Evolutionary conservation across 306 rosid genomes (phyloP).

Genomic region (Corylus avellana): DNA sequence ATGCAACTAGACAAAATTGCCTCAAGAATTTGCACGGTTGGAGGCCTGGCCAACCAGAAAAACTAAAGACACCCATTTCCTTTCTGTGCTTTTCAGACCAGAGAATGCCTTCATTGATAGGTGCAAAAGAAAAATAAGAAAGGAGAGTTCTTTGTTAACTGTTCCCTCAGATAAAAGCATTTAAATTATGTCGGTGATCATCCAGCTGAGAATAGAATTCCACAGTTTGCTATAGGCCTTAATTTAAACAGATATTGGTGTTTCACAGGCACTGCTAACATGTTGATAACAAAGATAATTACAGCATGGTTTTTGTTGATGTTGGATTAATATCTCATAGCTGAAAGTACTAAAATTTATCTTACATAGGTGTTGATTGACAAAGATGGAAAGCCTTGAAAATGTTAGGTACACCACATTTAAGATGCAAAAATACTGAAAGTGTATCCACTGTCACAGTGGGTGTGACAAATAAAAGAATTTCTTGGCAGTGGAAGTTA

Average conservation of each 20-base stretch:
- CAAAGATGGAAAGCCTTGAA: neutral
- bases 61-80: conserved; percentile 9
- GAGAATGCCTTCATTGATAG: neutral
- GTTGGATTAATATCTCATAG: neutral
- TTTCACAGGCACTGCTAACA: neutral
- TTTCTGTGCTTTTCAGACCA: neutral
- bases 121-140: neutral
- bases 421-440: neutral
- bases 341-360: neutral
- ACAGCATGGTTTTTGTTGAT: neutral
- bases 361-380: neutral
- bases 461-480: conserved; percentile 2
- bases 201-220: neutral
- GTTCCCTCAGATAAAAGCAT: neutral
- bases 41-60: conserved; percentile 6
- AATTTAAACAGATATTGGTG: neutral
- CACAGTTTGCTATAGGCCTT: neutral
- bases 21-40: neutral
- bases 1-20: neutral
- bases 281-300: neutral
- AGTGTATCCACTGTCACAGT: conserved; percentile 1
- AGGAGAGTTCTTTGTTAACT: neutral
- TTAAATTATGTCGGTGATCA: neutral
- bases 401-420: neutral
- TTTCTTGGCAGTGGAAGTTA: neutral